These are phyloP conservation scores for Candolleomyces eurysporus DNA, from an alignment of 768 basidiomycete species.

Conservation along the genomic window DNA sequence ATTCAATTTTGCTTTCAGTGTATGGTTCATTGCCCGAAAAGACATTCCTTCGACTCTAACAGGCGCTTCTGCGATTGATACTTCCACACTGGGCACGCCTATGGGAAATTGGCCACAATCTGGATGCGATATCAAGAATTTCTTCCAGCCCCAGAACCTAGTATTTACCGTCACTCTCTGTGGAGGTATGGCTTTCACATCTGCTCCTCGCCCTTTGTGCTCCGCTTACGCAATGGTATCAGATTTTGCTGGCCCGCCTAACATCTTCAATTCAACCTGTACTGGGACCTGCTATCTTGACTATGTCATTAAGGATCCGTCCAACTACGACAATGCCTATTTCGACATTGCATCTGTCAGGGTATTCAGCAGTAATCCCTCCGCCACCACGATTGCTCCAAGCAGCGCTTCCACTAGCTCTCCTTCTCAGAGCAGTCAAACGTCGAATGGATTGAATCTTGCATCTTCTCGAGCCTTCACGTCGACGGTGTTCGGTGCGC, in stretches of 20 bases:
- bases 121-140: slow-evolving; percentile 9
- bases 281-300: slow-evolving; percentile 13
- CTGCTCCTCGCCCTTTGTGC: background rate
- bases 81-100: slow-evolving; percentile 13
- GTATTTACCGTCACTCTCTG: slow-evolving; percentile 15
- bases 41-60: slow-evolving; percentile 9
- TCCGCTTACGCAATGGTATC: background rate
- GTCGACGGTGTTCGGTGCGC: no score
- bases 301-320: slow-evolving; percentile 13
- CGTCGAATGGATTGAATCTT: background rate
- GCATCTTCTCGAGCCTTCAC: no score
- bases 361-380: slow-evolving; percentile 7
- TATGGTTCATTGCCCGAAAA: slow-evolving; percentile 15
- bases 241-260: slow-evolving; percentile 15
- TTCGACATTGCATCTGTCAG: slow-evolving; percentile 15
- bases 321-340: slow-evolving; percentile 13
- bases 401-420: background rate
- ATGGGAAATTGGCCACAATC: slow-evolving; percentile 15
- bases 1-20: background rate
- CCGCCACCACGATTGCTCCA: background rate
- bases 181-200: slow-evolving; percentile 10
- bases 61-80: slow-evolving; percentile 12
- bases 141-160: slow-evolving; percentile 14
- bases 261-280: slow-evolving; percentile 15
- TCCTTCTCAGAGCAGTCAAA: background rate